phyloP scores from a whole-genome alignment of 495 filamentous ascomycete species.

The Tuber aestivum region DNA sequence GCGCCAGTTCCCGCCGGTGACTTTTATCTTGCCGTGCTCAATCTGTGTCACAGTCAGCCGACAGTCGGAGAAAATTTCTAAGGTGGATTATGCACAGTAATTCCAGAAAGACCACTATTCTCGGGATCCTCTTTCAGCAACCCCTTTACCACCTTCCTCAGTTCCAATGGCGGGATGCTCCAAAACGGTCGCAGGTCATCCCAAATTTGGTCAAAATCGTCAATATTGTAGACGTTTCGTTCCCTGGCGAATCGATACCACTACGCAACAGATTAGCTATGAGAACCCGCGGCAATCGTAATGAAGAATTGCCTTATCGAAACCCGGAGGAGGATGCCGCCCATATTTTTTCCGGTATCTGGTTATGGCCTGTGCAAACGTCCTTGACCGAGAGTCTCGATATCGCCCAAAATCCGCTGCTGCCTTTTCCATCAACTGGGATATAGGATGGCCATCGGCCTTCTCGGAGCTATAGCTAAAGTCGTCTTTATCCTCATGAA shows the following conservation, averaged over 20 bases:
- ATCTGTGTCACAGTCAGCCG: constrained; percentile 43
- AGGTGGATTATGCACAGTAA: background rate
- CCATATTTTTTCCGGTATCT: constrained; percentile 60
- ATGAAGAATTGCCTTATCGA: constrained; percentile 46
- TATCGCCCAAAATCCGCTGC: constrained; percentile 17
- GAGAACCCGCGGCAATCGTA: background rate
- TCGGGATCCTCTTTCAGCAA: constrained; percentile 46
- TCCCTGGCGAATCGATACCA: constrained; percentile 65
- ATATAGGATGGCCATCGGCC: constrained; percentile 24
- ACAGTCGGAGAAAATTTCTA: constrained; percentile 43
- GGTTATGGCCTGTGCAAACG: constrained; percentile 54
- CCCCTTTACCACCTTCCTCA: constrained; percentile 51
- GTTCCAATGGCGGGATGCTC: constrained; percentile 53
- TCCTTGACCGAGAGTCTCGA: constrained; percentile 40
- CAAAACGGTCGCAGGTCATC: constrained; percentile 68
- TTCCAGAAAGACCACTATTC: constrained; percentile 52
- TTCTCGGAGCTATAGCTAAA: constrained; percentile 4
- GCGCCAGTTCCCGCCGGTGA: constrained; percentile 57
- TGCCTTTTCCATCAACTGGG: constrained; percentile 24
- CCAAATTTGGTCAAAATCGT: constrained; percentile 66
- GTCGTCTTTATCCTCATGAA: constrained; percentile 11
- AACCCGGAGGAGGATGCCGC: constrained; percentile 67
- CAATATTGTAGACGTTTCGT: constrained; percentile 56
- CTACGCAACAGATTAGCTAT: constrained; percentile 16
- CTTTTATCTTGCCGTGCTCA: constrained; percentile 53